Evolutionary conservation across 2,329 filamentous ascomycete species (phyloP), one percentile per base, ranked within the genome.

Genomic region (Exophiala aquamarina): DNA sequence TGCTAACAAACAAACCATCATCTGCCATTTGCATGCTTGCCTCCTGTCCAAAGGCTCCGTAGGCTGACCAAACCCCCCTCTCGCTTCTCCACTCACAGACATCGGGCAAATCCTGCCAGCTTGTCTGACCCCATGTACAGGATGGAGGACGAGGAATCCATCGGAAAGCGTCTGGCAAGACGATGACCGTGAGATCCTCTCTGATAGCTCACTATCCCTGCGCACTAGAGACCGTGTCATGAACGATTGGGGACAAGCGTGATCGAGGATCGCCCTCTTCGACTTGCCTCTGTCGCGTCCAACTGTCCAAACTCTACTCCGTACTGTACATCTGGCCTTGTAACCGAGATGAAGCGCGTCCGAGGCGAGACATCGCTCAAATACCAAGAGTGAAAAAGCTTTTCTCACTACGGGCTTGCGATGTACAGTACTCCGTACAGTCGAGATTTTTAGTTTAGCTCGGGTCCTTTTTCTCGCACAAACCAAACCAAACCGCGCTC

Each of bases 231-330:
- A 15, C 33, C 33, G 19, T 36, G 15, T 17, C 23, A 29, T 31
- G 11, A 15, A 39, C 35, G 4, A 26, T 51, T 47, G n/a, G 13
- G 35, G 47, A 20, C 32, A 50, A 40, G 50, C 43, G 50, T 47
- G 47, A 53, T 53, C 50, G 50, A 44, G 36, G 50, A 53, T 53
- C 50, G 34, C 39, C 32, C 50, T 53, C 50, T 38, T 50, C 37
- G 14, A 53, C 45, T 41, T 53, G 42, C 45, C 39, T 44, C 19
- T 40, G 23, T 49, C 50, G 50, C 40, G 34, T 53, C 37, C 26
- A 50, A 41, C 20, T 53, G 46, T 42, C 11, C 20, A 20, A 9
- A 31, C 23, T 20, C 19, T n/a, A n/a, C n/a, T n/a, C n/a, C n/a
- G n/a, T n/a, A n/a, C n/a, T 34, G 9, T 39, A 17, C 17, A 34